Percentiles rank a stretch among this genome's conserved stretches.
These are phyloP conservation scores for Agrocybe praecox DNA, from an alignment of 768 basidiomycete genomes.

Conservation along the genomic window DNA sequence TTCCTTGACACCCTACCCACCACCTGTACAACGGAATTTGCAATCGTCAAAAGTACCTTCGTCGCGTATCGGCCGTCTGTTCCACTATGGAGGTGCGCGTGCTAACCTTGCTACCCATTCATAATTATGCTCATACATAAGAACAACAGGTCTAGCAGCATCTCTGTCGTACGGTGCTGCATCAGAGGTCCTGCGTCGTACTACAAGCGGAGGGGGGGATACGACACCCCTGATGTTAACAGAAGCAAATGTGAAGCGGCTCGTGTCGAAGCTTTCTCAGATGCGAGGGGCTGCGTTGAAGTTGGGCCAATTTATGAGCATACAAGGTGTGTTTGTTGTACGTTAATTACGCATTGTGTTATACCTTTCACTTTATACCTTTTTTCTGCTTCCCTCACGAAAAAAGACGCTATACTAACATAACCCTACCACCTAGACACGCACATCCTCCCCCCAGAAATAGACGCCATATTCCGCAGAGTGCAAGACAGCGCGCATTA, in stretches of 20 bases:
- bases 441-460: conserved; percentile 81
- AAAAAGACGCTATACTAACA: neutral
- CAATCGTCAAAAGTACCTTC: conserved; percentile 90
- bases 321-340: conserved; percentile 62
- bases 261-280: conserved; percentile 90
- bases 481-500: conserved; percentile 97
- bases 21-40: conserved; percentile 42
- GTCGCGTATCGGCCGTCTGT: conserved; percentile 83
- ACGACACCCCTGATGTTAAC: conserved; percentile 71
- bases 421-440: conserved; percentile 60
- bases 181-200: conserved; percentile 72
- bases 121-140: neutral
- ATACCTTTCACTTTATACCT: too few species aligned
- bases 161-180: conserved; percentile 90
- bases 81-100: conserved; percentile 86
- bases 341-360: too few species aligned
- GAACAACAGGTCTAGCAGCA: conserved; percentile 76
- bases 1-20: conserved; percentile 4
- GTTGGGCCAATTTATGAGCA: conserved; percentile 96
- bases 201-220: conserved; percentile 49
- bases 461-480: conserved; percentile 85
- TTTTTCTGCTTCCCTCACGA: too few species aligned
- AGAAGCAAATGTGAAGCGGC: conserved; percentile 85
- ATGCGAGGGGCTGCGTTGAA: conserved; percentile 98
- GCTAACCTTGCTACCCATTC: neutral